phyloP scores from a whole-genome alignment of 73 alveolate genomes.

The Urostyla sp. region DNA sequence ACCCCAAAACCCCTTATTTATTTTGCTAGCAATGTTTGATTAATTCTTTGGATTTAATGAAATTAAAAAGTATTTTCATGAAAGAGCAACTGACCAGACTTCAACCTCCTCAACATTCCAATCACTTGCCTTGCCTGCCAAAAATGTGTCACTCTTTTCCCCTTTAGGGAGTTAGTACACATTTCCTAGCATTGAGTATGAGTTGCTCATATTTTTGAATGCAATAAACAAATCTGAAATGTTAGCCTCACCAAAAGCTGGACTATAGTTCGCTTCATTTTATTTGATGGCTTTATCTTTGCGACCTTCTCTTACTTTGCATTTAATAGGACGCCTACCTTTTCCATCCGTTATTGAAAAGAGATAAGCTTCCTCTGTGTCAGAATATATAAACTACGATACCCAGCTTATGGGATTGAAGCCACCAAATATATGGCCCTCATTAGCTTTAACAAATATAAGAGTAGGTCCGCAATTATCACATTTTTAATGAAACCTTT shows the following conservation, averaged over 20 bases:
- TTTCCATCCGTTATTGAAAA: slow-evolving; percentile 88
- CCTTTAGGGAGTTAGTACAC: slow-evolving; percentile 86
- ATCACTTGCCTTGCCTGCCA: slow-evolving; percentile 85
- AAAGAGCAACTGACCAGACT: slow-evolving; percentile 64
- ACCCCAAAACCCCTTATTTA: too few relatives aligned
- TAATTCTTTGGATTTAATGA: too few relatives aligned
- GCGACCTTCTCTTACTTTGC: slow-evolving; percentile 76
- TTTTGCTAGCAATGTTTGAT: too few relatives aligned
- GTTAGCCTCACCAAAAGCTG: slow-evolving; percentile 93
- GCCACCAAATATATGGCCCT: slow-evolving; percentile 90
- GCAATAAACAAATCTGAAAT: slow-evolving; percentile 86
- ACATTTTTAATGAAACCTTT: slow-evolving; percentile 81
- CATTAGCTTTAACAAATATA: slow-evolving; percentile 77
- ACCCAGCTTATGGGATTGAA: slow-evolving; percentile 91
- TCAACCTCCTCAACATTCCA: slow-evolving; percentile 88
- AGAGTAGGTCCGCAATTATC: slow-evolving; percentile 88
- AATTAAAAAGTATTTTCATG: not conserved
- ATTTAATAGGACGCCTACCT: slow-evolving; percentile 75
- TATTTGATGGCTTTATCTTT: slow-evolving; percentile 83
- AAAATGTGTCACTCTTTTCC: slow-evolving; percentile 71
- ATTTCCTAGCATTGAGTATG: slow-evolving; percentile 83
- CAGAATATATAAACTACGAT: slow-evolving; percentile 82
- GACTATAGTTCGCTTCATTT: slow-evolving; percentile 82
- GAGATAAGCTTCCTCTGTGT: slow-evolving; percentile 81
- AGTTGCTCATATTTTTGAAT: slow-evolving; percentile 77